Evolutionary conservation across 2,329 filamentous ascomycete species (phyloP).

Genomic region (Alternaria longipes): DNA sequence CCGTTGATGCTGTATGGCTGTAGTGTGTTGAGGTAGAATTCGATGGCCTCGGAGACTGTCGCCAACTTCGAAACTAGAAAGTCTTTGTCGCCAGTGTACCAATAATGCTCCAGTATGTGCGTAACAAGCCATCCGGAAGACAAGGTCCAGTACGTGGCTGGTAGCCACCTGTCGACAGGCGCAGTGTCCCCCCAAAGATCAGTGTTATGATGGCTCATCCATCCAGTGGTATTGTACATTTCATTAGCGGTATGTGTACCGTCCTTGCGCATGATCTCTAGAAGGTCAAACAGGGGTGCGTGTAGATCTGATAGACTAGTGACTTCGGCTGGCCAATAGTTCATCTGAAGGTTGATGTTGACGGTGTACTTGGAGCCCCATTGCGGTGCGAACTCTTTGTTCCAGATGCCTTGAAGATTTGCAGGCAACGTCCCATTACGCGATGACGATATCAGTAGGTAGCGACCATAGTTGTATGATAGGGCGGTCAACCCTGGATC

Average conservation of each 20-base stretch:
- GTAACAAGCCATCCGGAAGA: conserved; percentile 41
- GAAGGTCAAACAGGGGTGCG: conserved; percentile 53
- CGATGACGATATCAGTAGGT: conserved; percentile 52
- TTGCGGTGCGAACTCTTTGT: conserved; percentile 51
- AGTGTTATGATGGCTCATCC: conserved; percentile 39
- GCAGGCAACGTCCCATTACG: conserved; percentile 49
- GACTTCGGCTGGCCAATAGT: conserved; percentile 57
- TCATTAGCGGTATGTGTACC: conserved; percentile 25
- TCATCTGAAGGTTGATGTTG: conserved; percentile 65
- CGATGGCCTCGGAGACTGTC: conserved; percentile 3
- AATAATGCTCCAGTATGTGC: conserved; percentile 35
- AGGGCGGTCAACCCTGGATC: conserved; percentile 39
- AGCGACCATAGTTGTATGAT: conserved; percentile 53
- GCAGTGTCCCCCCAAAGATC: conserved; percentile 40
- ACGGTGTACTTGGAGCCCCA: conserved; percentile 63
- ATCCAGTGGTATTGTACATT: conserved; percentile 36
- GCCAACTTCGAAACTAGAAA: conserved; percentile 24
- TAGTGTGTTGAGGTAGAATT: conserved; percentile 10
- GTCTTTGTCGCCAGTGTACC: conserved; percentile 28
- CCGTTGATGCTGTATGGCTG: conserved; percentile 10
- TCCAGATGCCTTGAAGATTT: conserved; percentile 59
- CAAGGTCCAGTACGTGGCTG: conserved; percentile 37
- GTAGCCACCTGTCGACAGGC: conserved; percentile 35
- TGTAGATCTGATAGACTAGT: conserved; percentile 50
- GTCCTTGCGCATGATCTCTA: conserved; percentile 52